Conservation (phyloP, 1,139 yeast species). For the Pichia cactophila region DNA sequence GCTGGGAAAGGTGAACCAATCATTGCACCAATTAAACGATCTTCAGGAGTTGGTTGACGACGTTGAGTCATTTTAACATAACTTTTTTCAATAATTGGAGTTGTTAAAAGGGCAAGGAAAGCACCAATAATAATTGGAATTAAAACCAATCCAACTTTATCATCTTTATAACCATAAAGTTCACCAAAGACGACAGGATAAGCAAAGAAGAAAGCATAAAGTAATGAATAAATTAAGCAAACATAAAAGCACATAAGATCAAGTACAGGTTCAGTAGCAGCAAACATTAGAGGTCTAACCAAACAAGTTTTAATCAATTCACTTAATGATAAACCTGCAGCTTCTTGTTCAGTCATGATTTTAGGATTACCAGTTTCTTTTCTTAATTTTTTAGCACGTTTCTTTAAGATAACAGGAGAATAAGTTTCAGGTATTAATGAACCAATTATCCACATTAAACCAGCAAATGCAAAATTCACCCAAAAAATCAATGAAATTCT, state of each 20-base stretch:
- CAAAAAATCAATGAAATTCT: constrained; percentile 69
- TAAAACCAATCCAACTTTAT: constrained; percentile 71
- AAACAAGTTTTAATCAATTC: constrained; percentile 64
- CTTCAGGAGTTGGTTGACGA: constrained; percentile 77
- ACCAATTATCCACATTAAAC: constrained; percentile 65
- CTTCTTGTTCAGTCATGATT: constrained; percentile 91
- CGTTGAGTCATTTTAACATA: constrained; percentile 46
- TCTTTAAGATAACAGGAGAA: constrained; percentile 78
- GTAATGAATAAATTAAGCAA: constrained; percentile 75
- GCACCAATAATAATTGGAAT: constrained; percentile 90
- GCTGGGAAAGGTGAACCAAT: constrained; percentile 88
- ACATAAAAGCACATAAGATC: constrained; percentile 79
- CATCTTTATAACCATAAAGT: constrained; percentile 60
- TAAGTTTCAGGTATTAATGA: constrained; percentile 76
- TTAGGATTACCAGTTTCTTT: constrained; percentile 72
- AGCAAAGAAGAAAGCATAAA: constrained; percentile 91
- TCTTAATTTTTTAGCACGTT: constrained; percentile 61
- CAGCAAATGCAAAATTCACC: constrained; percentile 91
- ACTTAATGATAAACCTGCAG: constrained; percentile 55
- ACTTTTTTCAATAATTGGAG: constrained; percentile 60
- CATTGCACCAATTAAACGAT: constrained; percentile 81
- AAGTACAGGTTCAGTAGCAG: constrained; percentile 72
- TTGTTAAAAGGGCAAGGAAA: constrained; percentile 56
- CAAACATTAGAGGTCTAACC: constrained; percentile 68
- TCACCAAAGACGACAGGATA: constrained; percentile 67